Percentiles rank a stretch among this genome's conserved stretches.
Conservation (phyloP, 352 stramenopile genomes). For the Globisporangium takayamanum region DNA sequence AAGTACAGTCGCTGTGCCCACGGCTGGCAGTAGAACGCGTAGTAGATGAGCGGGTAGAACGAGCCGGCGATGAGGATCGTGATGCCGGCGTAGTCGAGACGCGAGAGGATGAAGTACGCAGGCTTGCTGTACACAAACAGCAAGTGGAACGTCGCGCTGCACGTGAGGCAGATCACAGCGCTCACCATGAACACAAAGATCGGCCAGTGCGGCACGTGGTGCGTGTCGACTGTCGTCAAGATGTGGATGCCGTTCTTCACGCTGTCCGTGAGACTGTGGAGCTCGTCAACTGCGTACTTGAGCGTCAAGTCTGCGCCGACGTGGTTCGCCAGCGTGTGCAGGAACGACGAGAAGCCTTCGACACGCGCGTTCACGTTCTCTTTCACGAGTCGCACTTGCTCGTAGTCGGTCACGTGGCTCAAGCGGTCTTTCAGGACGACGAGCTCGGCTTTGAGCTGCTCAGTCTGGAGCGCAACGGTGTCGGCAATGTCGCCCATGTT, state of each 20-base stretch:
- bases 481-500: slow-evolving; percentile 71
- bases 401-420: slow-evolving; percentile 37
- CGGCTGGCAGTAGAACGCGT: slow-evolving; percentile 85
- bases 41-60: slow-evolving; percentile 87
- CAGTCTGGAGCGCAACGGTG: slow-evolving; percentile 55
- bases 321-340: slow-evolving; percentile 63
- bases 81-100: slow-evolving; percentile 82
- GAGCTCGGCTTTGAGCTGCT: slow-evolving; percentile 58
- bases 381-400: slow-evolving; percentile 54
- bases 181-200: slow-evolving; percentile 84
- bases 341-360: slow-evolving; percentile 59
- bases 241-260: slow-evolving; percentile 76
- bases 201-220: slow-evolving; percentile 77
- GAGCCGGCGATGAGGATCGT: slow-evolving; percentile 82
- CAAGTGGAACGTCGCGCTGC: slow-evolving; percentile 78
- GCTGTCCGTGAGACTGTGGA: slow-evolving; percentile 66
- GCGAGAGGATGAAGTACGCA: slow-evolving; percentile 70
- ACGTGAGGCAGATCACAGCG: slow-evolving; percentile 77
- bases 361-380: slow-evolving; percentile 47
- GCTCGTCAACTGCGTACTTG: slow-evolving; percentile 70
- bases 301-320: slow-evolving; percentile 70
- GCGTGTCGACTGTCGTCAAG: slow-evolving; percentile 53
- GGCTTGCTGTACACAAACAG: slow-evolving; percentile 77
- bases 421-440: slow-evolving; percentile 46
- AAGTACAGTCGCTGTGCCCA: slow-evolving; percentile 60